These are phyloP conservation scores for Coleophoma crateriformis DNA, from an alignment of 2,329 filamentous ascomycete species.

Conservation along the genomic window DNA sequence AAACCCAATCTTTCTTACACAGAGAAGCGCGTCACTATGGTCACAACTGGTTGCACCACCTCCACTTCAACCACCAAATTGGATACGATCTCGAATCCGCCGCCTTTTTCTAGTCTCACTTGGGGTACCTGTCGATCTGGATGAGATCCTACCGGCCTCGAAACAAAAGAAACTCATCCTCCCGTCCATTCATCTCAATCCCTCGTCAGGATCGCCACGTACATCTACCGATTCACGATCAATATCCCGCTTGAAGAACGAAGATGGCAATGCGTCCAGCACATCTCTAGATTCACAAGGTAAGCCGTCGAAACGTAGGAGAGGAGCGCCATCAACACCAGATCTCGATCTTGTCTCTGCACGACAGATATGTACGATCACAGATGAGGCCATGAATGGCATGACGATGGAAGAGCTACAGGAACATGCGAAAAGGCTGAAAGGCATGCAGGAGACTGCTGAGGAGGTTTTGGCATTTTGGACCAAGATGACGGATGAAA, in stretches of 20 bases:
- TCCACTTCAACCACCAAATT: conserved; percentile 91
- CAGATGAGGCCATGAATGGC: conserved; percentile 73
- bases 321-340: conserved; percentile 62
- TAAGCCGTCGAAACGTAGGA: conserved; percentile 39
- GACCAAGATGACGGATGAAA: conserved; percentile 79
- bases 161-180: conserved; percentile 98
- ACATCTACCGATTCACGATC: conserved; percentile 46
- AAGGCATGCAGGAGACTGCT: conserved; percentile 64
- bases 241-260: conserved; percentile 21
- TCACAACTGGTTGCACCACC: conserved; percentile 93
- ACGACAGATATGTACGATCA: conserved; percentile 74
- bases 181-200: conserved; percentile 61
- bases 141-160: conserved; percentile 93
- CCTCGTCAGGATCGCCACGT: conserved; percentile 44
- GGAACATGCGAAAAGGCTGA: conserved; percentile 63
- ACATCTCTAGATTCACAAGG: conserved; percentile 56
- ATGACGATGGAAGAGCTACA: conserved; percentile 74
- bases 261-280: conserved; percentile 46
- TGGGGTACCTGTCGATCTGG: conserved; percentile 90
- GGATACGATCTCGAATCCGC: conserved; percentile 93
- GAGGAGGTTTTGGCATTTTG: conserved; percentile 81
- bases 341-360: conserved; percentile 76
- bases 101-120: conserved; percentile 93
- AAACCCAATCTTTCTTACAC: conserved; percentile 71
- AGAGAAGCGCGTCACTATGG: conserved; percentile 87